Base-by-base conservation (phyloP, 495 filamentous ascomycete genomes). In the Jackrogersella multiformis region DNA sequence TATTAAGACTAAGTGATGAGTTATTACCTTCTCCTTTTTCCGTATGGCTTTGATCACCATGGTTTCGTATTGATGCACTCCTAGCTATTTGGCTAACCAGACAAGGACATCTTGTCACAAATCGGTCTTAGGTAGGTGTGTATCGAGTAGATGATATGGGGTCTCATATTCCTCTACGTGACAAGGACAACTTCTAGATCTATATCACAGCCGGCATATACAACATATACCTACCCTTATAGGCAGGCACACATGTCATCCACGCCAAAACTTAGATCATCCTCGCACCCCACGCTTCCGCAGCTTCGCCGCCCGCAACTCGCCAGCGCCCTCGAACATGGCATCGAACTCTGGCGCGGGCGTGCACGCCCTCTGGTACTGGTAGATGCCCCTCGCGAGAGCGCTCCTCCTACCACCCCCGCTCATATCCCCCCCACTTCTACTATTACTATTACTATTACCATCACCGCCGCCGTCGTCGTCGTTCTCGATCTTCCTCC, bases 401-500 rank as follows among this genome's bases (percentile, higher is more conserved):
- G 16, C 48, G 15, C 18, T 45, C 6, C 16, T 36, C 30, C 20
- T 12, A 1, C 23, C 52, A 8, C 23, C 35, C 13, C 46, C 23
- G 7, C 23, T 8, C 28, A 7, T n/a, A n/a, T n/a, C n/a, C n/a
- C n/a, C n/a, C n/a, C n/a, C n/a, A n/a, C n/a, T n/a, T n/a, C n/a
- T n/a, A n/a, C n/a, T 30, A 7, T 3, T 30, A 30, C 26, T 30
- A 3, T 3, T 7, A 7, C 26, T 30, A 30, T 7, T 30, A 30
- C 26, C 26, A 30, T 7, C 13, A 13, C 38, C 15, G 20, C 21
- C 20, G 32, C 4, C 28, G 16, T 15, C 34, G 24, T n/a, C n/a
- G 4, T 35, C 35, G 67, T 76, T 77, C 73, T 80, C 76, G 12
- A 84, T 78, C 72, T 77, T 82, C 75, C 76, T 81, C 81, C 82